Conservation (phyloP, 2,329 filamentous ascomycete genomes). For the Fusarium bactridioides region DNA sequence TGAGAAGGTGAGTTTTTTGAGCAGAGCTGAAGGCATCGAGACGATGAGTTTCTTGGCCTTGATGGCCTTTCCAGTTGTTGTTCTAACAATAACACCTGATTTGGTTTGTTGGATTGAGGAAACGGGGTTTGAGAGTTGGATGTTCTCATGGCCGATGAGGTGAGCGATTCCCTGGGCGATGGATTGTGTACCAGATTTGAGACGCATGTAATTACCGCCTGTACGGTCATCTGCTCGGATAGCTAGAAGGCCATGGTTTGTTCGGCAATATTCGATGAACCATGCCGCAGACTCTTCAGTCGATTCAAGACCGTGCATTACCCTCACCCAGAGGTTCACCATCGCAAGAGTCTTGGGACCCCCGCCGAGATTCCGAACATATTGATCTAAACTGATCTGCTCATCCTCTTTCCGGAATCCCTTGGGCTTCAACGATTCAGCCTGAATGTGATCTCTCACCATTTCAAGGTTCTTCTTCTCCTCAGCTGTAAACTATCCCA, state of each 20-base stretch:
- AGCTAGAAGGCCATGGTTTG: constrained; percentile 45
- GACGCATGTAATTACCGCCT: constrained; percentile 47
- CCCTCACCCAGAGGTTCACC: constrained; percentile 48
- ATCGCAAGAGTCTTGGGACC: constrained; percentile 43
- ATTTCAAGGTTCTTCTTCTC: constrained; percentile 47
- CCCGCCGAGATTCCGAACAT: constrained; percentile 45
- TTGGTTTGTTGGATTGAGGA: constrained; percentile 35
- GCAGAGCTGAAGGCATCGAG: constrained; percentile 58
- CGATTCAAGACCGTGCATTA: constrained; percentile 50
- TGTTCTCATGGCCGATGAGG: constrained; percentile 35
- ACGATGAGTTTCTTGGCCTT: constrained; percentile 53
- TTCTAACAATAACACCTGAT: constrained; percentile 26
- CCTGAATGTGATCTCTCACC: constrained; percentile 48
- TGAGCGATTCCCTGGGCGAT: constrained; percentile 41
- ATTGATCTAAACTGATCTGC: constrained; percentile 45
- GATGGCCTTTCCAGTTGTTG: constrained; percentile 36
- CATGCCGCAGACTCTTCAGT: constrained; percentile 47
- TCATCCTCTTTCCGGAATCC: constrained; percentile 42
- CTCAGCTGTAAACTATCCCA: constrained; percentile 38
- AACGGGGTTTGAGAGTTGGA: constrained; percentile 32
- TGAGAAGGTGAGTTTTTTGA: constrained; percentile 54
- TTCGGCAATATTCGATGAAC: constrained; percentile 51
- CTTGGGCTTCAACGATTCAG: constrained; percentile 40
- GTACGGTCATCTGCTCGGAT: constrained; percentile 48
- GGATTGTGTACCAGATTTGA: constrained; percentile 39